These are phyloP conservation scores for Saccharata proteae DNA, from an alignment of 2,329 filamentous ascomycete species.

Conservation along the genomic window DNA sequence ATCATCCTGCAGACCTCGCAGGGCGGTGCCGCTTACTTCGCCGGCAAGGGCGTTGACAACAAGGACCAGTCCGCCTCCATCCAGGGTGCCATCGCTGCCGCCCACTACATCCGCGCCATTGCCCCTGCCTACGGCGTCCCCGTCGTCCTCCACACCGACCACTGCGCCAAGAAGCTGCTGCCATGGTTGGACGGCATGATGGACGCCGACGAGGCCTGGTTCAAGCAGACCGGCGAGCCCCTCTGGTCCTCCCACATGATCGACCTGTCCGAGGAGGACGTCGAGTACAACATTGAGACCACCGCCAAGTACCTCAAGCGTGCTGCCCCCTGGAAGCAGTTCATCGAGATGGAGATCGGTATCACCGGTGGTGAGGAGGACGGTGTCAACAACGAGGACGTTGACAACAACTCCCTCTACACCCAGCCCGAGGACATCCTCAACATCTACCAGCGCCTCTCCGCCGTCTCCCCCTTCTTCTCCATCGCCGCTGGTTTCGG, in stretches of 20 bases:
- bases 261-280: constrained; percentile 80
- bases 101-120: constrained; percentile 84
- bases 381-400: constrained; percentile 95
- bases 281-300: constrained; percentile 83
- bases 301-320: constrained; percentile 91
- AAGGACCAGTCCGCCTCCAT: constrained; percentile 74
- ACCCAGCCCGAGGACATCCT: constrained; percentile 96
- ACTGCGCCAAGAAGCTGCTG: constrained; percentile 98
- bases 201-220: constrained; percentile 86
- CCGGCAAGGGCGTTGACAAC: constrained; percentile 30
- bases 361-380: constrained; percentile 98
- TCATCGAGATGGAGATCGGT: constrained; percentile 96
- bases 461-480: constrained; percentile 83
- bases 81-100: constrained; percentile 67
- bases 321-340: constrained; percentile 93
- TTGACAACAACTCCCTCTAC: constrained; percentile 95
- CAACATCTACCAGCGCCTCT: constrained; percentile 77
- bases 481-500: constrained; percentile 97
- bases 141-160: constrained; percentile 81
- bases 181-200: constrained; percentile 77
- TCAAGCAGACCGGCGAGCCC: constrained; percentile 84
- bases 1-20: constrained; percentile 90
- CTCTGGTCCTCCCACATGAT: constrained; percentile 99
- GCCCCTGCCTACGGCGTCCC: constrained; percentile 81
- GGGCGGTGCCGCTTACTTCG: constrained; percentile 63